phyloP scores from a whole-genome alignment of 176 grass and related monocot species.

The Otatea glauca region DNA sequence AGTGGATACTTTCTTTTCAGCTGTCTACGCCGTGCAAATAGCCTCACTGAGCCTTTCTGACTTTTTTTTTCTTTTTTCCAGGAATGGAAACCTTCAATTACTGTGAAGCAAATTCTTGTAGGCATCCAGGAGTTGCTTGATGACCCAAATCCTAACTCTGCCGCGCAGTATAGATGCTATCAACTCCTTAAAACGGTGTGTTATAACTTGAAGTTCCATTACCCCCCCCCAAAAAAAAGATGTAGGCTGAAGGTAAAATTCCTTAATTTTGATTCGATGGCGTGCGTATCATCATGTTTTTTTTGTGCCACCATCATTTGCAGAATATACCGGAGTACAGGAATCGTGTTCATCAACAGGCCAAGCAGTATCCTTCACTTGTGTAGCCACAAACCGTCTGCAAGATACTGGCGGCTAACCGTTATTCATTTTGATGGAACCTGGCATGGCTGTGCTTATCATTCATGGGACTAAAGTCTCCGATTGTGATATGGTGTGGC shows the following conservation, averaged over 20 bases:
- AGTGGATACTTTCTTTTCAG: neutral
- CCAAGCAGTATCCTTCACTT: conserved; percentile 63
- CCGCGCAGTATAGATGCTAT: conserved; percentile 64
- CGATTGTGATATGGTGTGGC: neutral
- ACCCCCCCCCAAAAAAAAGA: neutral
- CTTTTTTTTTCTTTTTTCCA: conserved; percentile 27
- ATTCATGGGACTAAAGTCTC: neutral
- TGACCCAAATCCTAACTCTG: conserved; percentile 64
- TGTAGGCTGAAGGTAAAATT: neutral
- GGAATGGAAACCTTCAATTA: conserved; percentile 87
- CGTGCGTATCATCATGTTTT: conserved; percentile 24
- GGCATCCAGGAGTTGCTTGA: conserved; percentile 90
- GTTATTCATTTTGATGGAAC: conserved; percentile 9
- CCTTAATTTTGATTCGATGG: neutral
- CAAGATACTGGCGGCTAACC: conserved; percentile 6
- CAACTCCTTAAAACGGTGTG: conserved; percentile 67
- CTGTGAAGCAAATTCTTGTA: conserved; percentile 81
- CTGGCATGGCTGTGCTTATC: neutral
- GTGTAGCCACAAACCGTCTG: conserved; percentile 32
- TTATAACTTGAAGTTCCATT: neutral
- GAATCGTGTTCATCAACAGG: conserved; percentile 62
- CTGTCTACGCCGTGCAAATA: neutral
- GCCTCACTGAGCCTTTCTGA: neutral
- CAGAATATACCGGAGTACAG: conserved; percentile 65
- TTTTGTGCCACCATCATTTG: conserved; percentile 37